Base-by-base conservation (phyloP, 2,329 filamentous ascomycete species). In the Fusarium longipes region DNA sequence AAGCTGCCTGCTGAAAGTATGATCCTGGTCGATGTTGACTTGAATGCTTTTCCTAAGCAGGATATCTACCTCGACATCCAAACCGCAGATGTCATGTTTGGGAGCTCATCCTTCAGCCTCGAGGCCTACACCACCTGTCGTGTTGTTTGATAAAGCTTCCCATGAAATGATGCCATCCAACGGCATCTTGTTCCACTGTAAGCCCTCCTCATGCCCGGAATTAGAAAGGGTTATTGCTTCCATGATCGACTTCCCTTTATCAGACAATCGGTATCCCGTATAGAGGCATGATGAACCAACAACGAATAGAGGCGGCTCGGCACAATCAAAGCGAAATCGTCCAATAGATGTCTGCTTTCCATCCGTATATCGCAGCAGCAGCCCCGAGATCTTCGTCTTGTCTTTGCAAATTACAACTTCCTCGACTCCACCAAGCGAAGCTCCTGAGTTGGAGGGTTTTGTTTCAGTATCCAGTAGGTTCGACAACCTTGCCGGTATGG, bases 241-340 rank as follows among this genome's bases (percentile, higher is more conserved):
- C 35, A 56, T n/a, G 15, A 18, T 18, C 12, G 2, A 14, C 2
- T 24, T 22, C 0, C 12, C 29, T 7, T 11, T 9, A 12, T 20
- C 8, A 20, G 3, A 29, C 4, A n/a, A 5, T 11, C 20, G 22
- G 7, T 5, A 14, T 10, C 57, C 57, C 4, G 54, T 24, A 14
- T 56, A 56, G 6, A 62, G 39, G 6, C 25, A 33, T 6, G 20
- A 8, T 10, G 8, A 43, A n/a, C 38, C 40, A 20, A n/a, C 15
- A 38, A 56, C 40, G 36, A 25, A 12, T 10, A 62, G 18, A 20
- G 51, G n/a, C 17, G 33, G 30, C 29, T 48, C 17, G 14, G 15
- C n/a, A 20, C 25, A 24, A 35, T 62, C 57, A 15, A 62, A 32
- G 15, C 58, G 58, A 24, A 62, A 62, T 12, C 17, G 22, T 12